phyloP scores from a whole-genome alignment of 768 basidiomycete species.

The Leccinellum rugosiceps region DNA sequence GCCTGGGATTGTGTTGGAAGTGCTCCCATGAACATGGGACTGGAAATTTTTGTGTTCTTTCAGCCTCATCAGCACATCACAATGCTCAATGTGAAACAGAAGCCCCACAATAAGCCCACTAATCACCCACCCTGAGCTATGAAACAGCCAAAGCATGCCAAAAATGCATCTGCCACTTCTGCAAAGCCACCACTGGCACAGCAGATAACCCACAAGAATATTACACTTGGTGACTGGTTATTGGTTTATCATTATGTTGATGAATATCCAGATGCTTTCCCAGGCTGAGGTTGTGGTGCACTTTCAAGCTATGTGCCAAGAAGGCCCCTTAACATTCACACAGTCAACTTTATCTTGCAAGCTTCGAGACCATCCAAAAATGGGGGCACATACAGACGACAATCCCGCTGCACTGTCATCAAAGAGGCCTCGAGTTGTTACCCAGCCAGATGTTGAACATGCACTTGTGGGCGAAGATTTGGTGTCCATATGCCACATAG shows the following conservation, averaged over 20 bases:
- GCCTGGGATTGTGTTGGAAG: neutral
- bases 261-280: neutral
- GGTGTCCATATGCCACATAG: too few relatives aligned
- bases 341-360: too few relatives aligned
- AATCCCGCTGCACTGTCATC: too few relatives aligned
- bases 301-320: too few relatives aligned
- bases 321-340: too few relatives aligned
- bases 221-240: neutral
- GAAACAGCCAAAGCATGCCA: neutral
- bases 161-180: neutral
- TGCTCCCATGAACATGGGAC: neutral
- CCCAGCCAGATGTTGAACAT: too few relatives aligned
- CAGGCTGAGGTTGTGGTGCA: neutral
- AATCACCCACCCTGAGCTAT: neutral
- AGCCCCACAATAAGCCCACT: neutral
- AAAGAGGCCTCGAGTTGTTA: too few relatives aligned
- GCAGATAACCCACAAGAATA: neutral
- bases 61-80: neutral
- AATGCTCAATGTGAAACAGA: neutral
- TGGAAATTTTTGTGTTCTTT: neutral
- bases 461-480: too few relatives aligned
- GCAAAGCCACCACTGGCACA: too few relatives aligned
- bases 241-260: neutral
- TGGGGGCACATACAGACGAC: too few relatives aligned
- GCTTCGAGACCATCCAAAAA: too few relatives aligned